Percentiles rank a stretch among this genome's conserved stretches.
These are phyloP conservation scores for Maudiozyma turicensis DNA, from an alignment of 805 yeast genomes.

Conservation along the genomic window DNA sequence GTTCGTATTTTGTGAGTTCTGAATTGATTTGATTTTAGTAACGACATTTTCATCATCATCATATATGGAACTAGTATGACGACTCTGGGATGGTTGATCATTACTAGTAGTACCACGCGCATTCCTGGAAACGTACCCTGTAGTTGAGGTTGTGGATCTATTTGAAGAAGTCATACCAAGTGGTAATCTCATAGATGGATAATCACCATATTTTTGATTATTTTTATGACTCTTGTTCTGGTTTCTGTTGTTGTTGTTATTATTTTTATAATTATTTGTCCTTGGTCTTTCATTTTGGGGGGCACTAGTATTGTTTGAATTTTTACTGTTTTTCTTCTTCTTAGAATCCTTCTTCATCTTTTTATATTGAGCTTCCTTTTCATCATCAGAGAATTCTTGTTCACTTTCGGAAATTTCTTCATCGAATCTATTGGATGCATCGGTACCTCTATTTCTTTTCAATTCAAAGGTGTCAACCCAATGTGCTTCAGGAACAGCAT, in stretches of 20 bases:
- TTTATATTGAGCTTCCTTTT: constrained; percentile 67
- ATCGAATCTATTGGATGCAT: constrained; percentile 90
- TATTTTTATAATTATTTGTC: not conserved
- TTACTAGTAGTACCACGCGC: not conserved
- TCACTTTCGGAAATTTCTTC: constrained; percentile 91
- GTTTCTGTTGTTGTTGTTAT: not conserved
- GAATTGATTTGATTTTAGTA: not conserved
- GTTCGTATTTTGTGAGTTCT: no score
- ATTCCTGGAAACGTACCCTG: constrained; percentile 7
- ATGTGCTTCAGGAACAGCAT: constrained; percentile 72
- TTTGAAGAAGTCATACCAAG: constrained; percentile 5
- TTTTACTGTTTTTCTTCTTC: constrained; percentile 32
- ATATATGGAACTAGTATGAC: not conserved
- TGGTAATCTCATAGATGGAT: constrained; percentile 11
- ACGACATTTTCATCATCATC: not conserved
- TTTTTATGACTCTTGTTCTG: not conserved
- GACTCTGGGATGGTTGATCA: not conserved
- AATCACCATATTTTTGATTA: not conserved
- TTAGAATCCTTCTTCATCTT: constrained; percentile 52
- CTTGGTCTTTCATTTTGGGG: constrained; percentile 2
- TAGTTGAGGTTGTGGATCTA: not conserved
- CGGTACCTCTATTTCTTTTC: constrained; percentile 71
- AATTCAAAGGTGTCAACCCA: constrained; percentile 69
- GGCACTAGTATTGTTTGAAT: constrained; percentile 6
- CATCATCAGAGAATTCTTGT: constrained; percentile 93